phyloP scores from a whole-genome alignment of 176 grass and related monocot species.

The Avena eriantha region DNA sequence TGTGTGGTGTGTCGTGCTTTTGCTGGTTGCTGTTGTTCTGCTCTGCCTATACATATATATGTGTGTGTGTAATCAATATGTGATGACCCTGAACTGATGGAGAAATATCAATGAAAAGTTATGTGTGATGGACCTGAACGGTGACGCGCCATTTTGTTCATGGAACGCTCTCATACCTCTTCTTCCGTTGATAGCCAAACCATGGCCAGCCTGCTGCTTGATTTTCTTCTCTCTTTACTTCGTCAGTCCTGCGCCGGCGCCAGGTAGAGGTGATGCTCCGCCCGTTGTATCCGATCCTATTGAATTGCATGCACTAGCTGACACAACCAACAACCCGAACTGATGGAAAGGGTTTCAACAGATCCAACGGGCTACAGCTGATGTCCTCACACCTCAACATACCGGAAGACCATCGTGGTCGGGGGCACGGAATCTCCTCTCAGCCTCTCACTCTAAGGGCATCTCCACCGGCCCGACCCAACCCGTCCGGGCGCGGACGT shows the following conservation, averaged over 20 bases:
- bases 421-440: no score
- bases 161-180: not conserved
- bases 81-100: not conserved
- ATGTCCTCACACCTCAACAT: no score
- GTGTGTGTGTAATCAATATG: not conserved
- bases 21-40: not conserved
- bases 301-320: no score
- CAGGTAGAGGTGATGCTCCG: not conserved
- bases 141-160: not conserved
- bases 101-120: not conserved
- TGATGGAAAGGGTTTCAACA: no score
- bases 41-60: not conserved
- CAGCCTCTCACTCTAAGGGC: no score
- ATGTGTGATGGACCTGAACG: not conserved
- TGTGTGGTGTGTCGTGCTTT: constrained; percentile 8
- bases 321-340: no score
- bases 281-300: not conserved
- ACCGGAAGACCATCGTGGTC: not conserved
- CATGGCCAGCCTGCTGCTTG: not conserved
- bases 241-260: not conserved
- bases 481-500: no score
- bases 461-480: no score
- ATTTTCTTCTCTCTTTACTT: not conserved
- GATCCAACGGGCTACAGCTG: no score
- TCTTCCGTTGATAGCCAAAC: not conserved